These are phyloP conservation scores for Carex myosuroides DNA, from an alignment of 176 grass and related monocot genomes.

Conservation along the genomic window DNA sequence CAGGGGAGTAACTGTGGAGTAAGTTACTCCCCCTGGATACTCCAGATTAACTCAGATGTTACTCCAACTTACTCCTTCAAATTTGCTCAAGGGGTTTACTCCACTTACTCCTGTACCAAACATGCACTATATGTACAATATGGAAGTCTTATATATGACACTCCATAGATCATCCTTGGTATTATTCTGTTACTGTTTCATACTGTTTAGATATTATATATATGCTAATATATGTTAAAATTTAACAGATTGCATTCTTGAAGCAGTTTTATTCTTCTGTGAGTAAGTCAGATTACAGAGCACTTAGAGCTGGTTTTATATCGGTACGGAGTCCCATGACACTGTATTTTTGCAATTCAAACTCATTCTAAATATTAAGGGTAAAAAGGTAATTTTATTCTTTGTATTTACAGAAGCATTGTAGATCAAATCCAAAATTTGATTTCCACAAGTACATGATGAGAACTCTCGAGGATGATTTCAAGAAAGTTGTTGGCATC, in stretches of 20 bases:
- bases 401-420: slow-evolving; percentile 42
- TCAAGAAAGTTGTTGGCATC: slow-evolving; percentile 83
- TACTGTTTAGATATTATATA: not conserved
- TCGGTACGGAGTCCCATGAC: slow-evolving; percentile 34
- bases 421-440: slow-evolving; percentile 8
- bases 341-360: slow-evolving; percentile 6
- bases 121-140: too few species aligned
- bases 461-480: slow-evolving; percentile 65
- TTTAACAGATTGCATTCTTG: slow-evolving; percentile 62
- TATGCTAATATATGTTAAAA: slow-evolving; percentile 1
- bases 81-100: too few species aligned
- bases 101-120: too few species aligned
- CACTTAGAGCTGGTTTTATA: slow-evolving; percentile 73
- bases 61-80: too few species aligned
- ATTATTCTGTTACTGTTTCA: not conserved
- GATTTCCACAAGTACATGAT: slow-evolving; percentile 78
- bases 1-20: too few species aligned
- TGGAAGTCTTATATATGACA: too few species aligned
- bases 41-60: too few species aligned
- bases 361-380: slow-evolving; percentile 4
- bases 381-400: slow-evolving; percentile 12
- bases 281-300: slow-evolving; percentile 77
- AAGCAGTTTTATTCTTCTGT: slow-evolving; percentile 86
- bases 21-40: too few species aligned
- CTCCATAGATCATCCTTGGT: not conserved